Evolutionary conservation across 495 filamentous ascomycete species (phyloP).

Genomic region (Polyplosphaeria fusca): DNA sequence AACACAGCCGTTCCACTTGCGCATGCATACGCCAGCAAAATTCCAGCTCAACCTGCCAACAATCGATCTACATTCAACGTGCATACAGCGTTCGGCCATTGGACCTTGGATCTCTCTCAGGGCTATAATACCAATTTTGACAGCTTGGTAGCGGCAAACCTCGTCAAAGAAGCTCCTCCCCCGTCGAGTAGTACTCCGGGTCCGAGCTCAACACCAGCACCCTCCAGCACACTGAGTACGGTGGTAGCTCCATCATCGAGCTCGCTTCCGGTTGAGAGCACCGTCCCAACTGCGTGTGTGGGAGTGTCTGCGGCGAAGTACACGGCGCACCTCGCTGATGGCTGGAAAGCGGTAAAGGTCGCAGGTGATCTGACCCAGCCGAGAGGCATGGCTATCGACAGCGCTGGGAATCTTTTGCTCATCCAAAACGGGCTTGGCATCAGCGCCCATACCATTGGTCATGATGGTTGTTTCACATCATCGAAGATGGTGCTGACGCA

Average conservation of each 20-base stretch:
- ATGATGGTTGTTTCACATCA: conserved; percentile 22
- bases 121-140: conserved; percentile 24
- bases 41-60: conserved; percentile 25
- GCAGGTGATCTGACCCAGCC: conserved; percentile 20
- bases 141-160: conserved; percentile 14
- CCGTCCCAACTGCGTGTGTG: conserved; percentile 12
- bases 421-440: conserved; percentile 26
- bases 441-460: conserved; percentile 22
- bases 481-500: conserved; percentile 14
- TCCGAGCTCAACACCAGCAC: not conserved
- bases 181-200: conserved; percentile 5
- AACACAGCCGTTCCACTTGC: conserved; percentile 16
- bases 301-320: conserved; percentile 8
- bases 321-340: conserved; percentile 3
- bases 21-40: conserved; percentile 10
- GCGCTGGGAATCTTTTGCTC: conserved; percentile 24
- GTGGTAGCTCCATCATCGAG: conserved; percentile 14
- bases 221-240: conserved; percentile 16
- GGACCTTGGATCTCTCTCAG: conserved; percentile 17
- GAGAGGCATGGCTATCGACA: conserved; percentile 18
- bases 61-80: conserved; percentile 27
- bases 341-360: conserved; percentile 29
- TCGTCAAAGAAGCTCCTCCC: conserved; percentile 10
- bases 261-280: conserved; percentile 1
- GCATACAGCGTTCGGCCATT: conserved; percentile 25